Evolutionary conservation across 345 rosid species (phyloP).

Genomic region (Salix purpurea): DNA sequence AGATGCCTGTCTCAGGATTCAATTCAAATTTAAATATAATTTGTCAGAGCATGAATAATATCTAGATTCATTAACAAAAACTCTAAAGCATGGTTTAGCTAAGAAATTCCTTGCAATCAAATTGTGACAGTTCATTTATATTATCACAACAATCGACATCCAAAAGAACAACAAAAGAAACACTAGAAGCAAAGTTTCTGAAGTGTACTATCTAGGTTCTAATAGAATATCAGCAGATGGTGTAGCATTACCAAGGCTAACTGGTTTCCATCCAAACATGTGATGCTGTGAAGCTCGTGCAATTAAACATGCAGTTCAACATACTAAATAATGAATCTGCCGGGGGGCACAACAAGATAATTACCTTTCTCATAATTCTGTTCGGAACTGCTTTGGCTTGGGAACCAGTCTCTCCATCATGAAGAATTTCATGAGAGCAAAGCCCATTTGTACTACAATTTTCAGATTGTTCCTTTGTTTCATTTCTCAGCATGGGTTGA

Average conservation of each 20-base stretch:
- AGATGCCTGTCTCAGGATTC: constrained; percentile 65
- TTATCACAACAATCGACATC: background rate
- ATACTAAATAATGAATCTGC: background rate
- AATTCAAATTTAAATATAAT: constrained; percentile 17
- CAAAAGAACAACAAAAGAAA: background rate
- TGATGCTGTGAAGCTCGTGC: constrained; percentile 4
- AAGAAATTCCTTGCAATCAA: background rate
- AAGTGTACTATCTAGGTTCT: background rate
- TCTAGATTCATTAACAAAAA: background rate
- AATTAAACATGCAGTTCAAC: constrained; percentile 3
- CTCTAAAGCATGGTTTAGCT: background rate
- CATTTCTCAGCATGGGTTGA: constrained; percentile 29
- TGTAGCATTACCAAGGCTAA: constrained; percentile 10
- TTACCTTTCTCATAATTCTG: constrained; percentile 79
- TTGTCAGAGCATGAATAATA: background rate
- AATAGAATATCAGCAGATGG: background rate
- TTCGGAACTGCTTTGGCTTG: constrained; percentile 26
- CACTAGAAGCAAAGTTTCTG: background rate
- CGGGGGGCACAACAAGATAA: background rate
- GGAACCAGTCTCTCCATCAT: constrained; percentile 41
- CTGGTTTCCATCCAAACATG: constrained; percentile 2
- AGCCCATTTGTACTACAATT: constrained; percentile 53
- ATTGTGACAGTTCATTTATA: background rate
- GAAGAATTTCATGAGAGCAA: constrained; percentile 89
- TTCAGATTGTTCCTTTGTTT: constrained; percentile 37